Evolutionary conservation across 2,329 filamentous ascomycete genomes (phyloP).

Genomic region (Parafenestella ontariensis): DNA sequence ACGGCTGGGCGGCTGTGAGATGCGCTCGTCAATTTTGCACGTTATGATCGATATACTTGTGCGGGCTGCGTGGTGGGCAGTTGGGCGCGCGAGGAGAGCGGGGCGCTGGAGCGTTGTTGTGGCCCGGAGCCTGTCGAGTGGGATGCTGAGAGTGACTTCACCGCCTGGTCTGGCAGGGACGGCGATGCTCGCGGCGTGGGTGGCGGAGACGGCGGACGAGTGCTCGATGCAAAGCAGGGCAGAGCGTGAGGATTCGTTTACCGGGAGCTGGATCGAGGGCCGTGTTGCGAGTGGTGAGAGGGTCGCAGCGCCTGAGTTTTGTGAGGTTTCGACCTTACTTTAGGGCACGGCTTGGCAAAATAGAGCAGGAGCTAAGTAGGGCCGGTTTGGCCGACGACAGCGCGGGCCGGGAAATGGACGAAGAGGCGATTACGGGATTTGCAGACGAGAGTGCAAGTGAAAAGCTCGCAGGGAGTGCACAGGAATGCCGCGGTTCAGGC

Average conservation of each 20-base stretch:
- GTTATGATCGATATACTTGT: slow-evolving; percentile 35
- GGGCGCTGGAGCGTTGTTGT: slow-evolving; percentile 45
- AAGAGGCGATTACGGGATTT: background rate
- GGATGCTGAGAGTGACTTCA: slow-evolving; percentile 48
- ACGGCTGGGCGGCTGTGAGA: slow-evolving; percentile 34
- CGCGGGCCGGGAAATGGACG: slow-evolving; percentile 8
- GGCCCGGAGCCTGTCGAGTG: slow-evolving; percentile 43
- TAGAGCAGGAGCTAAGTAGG: slow-evolving; percentile 17
- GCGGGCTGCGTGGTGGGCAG: slow-evolving; percentile 37
- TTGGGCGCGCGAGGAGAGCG: slow-evolving; percentile 37
- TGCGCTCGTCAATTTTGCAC: slow-evolving; percentile 38
- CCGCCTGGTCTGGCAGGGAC: slow-evolving; percentile 41
- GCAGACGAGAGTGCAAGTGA: background rate
- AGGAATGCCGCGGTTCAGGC: background rate
- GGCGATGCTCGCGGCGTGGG: slow-evolving; percentile 20
- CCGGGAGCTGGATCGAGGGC: slow-evolving; percentile 26
- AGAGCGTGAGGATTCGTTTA: slow-evolving; percentile 25
- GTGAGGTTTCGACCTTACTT: slow-evolving; percentile 30
- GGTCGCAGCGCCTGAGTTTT: slow-evolving; percentile 36
- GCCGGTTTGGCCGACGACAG: slow-evolving; percentile 18
- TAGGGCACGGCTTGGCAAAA: slow-evolving; percentile 26
- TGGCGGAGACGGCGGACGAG: slow-evolving; percentile 22
- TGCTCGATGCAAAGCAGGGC: slow-evolving; percentile 30
- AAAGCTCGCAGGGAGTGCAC: background rate
- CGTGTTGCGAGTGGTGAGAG: slow-evolving; percentile 36